A percentile compares a stretch with the other conserved stretches of the same genome.
phyloP scores from a whole-genome alignment of 139 green algal genomes.

The Chlorella sp. region DNA sequence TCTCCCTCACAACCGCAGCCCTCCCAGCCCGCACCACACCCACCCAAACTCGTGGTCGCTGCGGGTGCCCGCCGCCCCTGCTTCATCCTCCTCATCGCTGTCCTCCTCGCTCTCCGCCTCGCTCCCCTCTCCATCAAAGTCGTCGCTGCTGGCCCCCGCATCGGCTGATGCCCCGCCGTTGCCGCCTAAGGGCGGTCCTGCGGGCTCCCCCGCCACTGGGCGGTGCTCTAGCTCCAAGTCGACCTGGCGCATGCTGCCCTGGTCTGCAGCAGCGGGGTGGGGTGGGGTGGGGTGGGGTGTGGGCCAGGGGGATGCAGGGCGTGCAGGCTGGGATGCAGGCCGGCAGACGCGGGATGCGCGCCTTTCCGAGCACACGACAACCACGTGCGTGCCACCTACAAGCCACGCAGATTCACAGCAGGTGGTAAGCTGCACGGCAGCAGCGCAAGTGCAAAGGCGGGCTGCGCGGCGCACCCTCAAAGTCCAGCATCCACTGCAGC shows the following conservation, averaged over 20 bases:
- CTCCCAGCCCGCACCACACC: background rate
- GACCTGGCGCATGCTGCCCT: background rate
- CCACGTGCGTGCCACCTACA: no score
- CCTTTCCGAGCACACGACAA: no score
- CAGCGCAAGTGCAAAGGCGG: background rate
- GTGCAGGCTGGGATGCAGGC: no score
- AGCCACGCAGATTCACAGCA: no score
- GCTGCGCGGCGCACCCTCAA: background rate
- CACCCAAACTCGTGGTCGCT: background rate
- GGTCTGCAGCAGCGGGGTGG: background rate
- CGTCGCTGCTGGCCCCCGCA: background rate
- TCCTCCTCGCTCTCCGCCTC: background rate
- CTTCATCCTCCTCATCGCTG: background rate
- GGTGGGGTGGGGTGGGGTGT: background rate
- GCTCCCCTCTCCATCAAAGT: background rate
- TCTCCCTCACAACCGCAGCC: background rate
- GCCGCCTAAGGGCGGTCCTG: background rate
- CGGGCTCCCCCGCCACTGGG: background rate
- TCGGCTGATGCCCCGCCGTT: background rate
- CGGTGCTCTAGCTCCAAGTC: background rate
- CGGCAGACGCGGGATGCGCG: no score
- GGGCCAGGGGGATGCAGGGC: no score
- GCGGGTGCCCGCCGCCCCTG: background rate
- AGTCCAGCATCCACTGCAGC: constrained; percentile 3
- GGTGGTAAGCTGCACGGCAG: background rate